Base-by-base conservation (phyloP, 2,329 filamentous ascomycete species). In the Didymella arachidicola region DNA sequence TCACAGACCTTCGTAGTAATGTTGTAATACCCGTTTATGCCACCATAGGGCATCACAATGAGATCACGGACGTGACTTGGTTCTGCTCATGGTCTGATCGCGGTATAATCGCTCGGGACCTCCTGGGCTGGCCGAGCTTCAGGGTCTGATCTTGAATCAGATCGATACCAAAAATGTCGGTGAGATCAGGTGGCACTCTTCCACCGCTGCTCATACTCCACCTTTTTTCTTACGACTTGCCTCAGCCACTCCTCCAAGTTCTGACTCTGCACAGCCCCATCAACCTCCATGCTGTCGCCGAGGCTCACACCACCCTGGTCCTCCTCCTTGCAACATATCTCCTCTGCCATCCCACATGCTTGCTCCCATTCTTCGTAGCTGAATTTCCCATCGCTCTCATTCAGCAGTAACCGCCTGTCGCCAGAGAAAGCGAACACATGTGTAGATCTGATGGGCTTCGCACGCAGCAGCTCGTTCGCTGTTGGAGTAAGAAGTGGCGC, bases 321-420 rank as follows among this genome's bases (percentile, higher is more conserved):
- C 32, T 81, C 80, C 19, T 74, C 68, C 34, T 81, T 80, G 59
- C 81, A 89, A 75, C 93, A 97, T 46, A 89, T 81, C 38, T 80
- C 78, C 70, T 87, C 83, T 32, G 90, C 92, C 43, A 82, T 79
- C 61, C 88, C 83, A 64, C 88, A 86, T 18, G 90, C 86, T 42
- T 83, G 80, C 55, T 92, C 86, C 92, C 93, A 97, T 63, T 89
- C 88, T 14, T 87, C 83, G 64, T 90, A 81, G 45, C 86, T 86
- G 72, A 97, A 98, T 3, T 79, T 79, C 0, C 94, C 94, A 69
- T 94, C 87, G 70, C 92, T 96, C 78, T 97, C 91, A 32, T 86
- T 88, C 41, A 97, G 78, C 22, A 97, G 78, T 50, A 96, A 79
- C 59, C 91, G 87, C 8, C 89, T 86, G n/a, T 74, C 61, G 3